phyloP scores from a whole-genome alignment of 768 basidiomycete genomes.

The Suillus discolor region DNA sequence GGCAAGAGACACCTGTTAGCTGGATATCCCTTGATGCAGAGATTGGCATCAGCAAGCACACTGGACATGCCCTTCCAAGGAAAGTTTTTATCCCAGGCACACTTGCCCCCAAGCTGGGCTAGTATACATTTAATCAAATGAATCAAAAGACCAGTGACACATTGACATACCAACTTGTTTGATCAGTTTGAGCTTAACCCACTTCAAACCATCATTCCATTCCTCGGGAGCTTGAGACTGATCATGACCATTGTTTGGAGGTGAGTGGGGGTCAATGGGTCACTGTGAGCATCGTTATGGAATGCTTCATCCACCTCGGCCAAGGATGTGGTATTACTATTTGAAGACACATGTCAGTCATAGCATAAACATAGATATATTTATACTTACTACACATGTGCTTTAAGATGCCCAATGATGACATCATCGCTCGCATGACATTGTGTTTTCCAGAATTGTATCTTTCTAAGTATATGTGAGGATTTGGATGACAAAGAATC shows the following conservation, averaged over 20 bases:
- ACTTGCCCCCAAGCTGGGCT: not conserved
- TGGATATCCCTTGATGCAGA: not conserved
- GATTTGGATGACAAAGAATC: not conserved
- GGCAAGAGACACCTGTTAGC: not conserved
- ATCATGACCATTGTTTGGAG: not conserved
- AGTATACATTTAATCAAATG: not conserved
- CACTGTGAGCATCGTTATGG: not conserved
- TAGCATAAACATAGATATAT: not conserved
- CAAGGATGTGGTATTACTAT: not conserved
- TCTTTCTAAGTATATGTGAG: not conserved
- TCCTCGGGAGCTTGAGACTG: not conserved
- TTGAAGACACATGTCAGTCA: not conserved
- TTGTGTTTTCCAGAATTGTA: constrained; percentile 9
- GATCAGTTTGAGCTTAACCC: not conserved
- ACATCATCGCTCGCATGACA: constrained; percentile 4
- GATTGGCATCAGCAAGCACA: not conserved
- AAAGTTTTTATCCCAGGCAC: not conserved
- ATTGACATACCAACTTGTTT: not conserved
- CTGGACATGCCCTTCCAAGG: not conserved
- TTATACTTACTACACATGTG: constrained; percentile 14
- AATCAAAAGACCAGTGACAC: not conserved
- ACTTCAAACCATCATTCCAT: not conserved
- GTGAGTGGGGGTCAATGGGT: not conserved
- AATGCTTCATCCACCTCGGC: not conserved
- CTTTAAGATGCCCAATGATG: constrained; percentile 13